These are phyloP conservation scores for Porcisia deanei DNA, from an alignment of 208 protist genomes.

Conservation along the genomic window DNA sequence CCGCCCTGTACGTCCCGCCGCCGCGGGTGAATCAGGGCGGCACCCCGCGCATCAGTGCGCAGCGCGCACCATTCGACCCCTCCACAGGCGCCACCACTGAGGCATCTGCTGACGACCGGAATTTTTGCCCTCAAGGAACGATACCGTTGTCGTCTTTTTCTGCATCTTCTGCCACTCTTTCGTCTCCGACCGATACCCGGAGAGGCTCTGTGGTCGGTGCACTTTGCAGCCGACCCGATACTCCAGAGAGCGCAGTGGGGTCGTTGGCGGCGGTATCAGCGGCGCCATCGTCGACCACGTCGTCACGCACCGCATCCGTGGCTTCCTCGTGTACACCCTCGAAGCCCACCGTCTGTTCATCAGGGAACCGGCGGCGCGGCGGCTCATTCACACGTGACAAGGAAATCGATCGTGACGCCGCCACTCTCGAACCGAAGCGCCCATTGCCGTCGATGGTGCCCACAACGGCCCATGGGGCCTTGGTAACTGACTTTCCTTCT, in stretches of 20 bases:
- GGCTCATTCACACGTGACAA: neutral
- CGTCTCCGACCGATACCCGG: neutral
- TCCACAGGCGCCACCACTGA: neutral
- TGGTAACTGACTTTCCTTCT: neutral
- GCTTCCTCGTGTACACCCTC: conserved; percentile 9
- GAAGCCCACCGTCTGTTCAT: neutral
- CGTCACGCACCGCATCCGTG: neutral
- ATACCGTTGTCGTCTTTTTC: neutral
- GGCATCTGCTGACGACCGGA: neutral
- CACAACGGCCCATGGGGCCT: neutral
- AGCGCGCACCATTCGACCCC: neutral
- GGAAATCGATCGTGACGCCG: neutral
- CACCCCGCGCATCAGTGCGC: neutral
- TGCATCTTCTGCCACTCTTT: neutral
- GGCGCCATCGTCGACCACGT: neutral
- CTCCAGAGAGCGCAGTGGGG: neutral
- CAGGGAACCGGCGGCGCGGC: neutral
- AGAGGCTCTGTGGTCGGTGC: neutral
- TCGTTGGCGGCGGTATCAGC: neutral
- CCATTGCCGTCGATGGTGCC: neutral
- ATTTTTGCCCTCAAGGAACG: neutral
- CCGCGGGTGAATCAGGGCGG: neutral
- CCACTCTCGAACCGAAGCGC: neutral
- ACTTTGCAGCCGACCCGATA: neutral
- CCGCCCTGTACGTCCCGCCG: neutral